Evolutionary conservation across 441 rosid species (phyloP).

Genomic region (Erysimum pusillum): DNA sequence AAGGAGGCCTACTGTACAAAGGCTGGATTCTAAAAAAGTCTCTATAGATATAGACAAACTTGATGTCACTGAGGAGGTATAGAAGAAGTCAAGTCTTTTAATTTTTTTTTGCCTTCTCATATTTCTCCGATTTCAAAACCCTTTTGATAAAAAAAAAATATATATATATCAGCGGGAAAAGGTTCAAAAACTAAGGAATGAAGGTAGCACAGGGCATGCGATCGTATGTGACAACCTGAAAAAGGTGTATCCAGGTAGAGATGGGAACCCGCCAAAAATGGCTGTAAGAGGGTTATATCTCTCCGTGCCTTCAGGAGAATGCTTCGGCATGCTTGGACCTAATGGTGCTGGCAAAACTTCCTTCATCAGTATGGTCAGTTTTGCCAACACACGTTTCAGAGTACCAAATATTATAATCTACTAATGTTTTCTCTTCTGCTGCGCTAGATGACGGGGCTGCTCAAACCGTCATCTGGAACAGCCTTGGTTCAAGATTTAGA

Average conservation of each 20-base stretch:
- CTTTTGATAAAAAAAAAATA: no score
- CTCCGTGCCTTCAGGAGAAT: conserved; percentile 85
- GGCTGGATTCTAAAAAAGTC: conserved; percentile 70
- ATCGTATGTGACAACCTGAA: conserved; percentile 76
- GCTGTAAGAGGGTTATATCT: conserved; percentile 90
- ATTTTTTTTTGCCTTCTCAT: no score
- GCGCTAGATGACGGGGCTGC: conserved; percentile 91
- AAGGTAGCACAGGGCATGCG: conserved; percentile 62
- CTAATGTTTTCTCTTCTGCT: neutral
- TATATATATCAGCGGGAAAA: conserved; percentile 89
- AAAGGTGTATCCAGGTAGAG: conserved; percentile 85
- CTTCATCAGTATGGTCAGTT: conserved; percentile 59
- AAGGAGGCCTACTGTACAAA: conserved; percentile 61
- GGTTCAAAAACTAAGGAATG: conserved; percentile 74
- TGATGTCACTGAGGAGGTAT: conserved; percentile 92
- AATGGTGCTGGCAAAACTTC: conserved; percentile 99
- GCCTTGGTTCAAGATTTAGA: conserved; percentile 85
- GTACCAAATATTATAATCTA: neutral
- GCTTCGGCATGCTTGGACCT: conserved; percentile 98
- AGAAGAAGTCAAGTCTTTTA: no score
- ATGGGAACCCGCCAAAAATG: conserved; percentile 85
- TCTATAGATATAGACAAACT: conserved; percentile 79
- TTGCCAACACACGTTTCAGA: neutral
- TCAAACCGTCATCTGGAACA: conserved; percentile 84
- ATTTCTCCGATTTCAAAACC: conserved; percentile 36